Conservation (phyloP, 495 filamentous ascomycete species). For the Penicillium crystallinum region DNA sequence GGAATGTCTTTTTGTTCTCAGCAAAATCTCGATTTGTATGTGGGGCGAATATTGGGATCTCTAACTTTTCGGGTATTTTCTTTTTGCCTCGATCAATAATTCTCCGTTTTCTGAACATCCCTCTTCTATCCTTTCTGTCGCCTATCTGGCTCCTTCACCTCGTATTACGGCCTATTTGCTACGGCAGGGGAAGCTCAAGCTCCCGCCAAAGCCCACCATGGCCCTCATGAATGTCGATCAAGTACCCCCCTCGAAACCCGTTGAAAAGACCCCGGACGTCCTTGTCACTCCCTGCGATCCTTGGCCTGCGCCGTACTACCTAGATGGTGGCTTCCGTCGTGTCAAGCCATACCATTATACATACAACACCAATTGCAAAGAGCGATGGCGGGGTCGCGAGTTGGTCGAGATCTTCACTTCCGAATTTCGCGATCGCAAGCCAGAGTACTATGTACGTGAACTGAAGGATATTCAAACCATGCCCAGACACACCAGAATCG, state of each 20-base stretch:
- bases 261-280: slow-evolving; percentile 46
- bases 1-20: too few species aligned
- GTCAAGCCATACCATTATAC: slow-evolving; percentile 89
- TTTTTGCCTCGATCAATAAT: background rate
- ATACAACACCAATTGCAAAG: slow-evolving; percentile 89
- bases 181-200: slow-evolving; percentile 45
- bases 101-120: background rate
- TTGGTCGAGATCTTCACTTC: slow-evolving; percentile 74
- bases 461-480: background rate
- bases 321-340: slow-evolving; percentile 73
- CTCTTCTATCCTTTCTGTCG: background rate
- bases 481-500: background rate
- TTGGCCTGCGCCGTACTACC: slow-evolving; percentile 65
- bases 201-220: slow-evolving; percentile 46
- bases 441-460: slow-evolving; percentile 73
- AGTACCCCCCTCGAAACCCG: slow-evolving; percentile 30
- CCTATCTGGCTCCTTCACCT: slow-evolving; percentile 54
- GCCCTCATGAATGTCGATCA: slow-evolving; percentile 47
- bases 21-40: background rate
- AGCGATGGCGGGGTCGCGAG: slow-evolving; percentile 74
- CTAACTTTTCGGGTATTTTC: background rate
- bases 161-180: slow-evolving; percentile 55
- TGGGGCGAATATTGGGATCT: background rate
- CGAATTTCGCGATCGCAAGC: slow-evolving; percentile 73
- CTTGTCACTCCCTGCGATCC: slow-evolving; percentile 59